These are phyloP conservation scores for Sequoia sempervirens DNA, from an alignment of 75 land plant species.

Conservation along the genomic window DNA sequence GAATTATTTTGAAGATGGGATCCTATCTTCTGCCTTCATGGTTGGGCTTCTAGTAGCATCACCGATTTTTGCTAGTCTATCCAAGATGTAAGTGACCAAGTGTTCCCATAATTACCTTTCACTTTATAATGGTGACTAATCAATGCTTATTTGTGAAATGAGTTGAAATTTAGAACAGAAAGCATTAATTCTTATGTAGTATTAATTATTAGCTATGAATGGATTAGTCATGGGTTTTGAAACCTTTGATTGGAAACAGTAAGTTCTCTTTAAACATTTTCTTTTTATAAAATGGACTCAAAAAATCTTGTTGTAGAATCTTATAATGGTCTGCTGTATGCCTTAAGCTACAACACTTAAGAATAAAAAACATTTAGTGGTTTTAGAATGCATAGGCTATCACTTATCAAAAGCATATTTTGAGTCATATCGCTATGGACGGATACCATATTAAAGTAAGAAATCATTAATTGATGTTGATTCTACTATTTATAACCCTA, in stretches of 20 bases:
- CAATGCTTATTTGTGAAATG: neutral
- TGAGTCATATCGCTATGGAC: neutral
- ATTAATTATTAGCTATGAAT: neutral
- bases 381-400: neutral
- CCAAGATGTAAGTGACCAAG: constrained; percentile 58
- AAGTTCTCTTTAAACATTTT: neutral
- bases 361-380: neutral
- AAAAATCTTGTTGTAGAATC: neutral
- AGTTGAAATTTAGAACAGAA: neutral
- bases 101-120: neutral
- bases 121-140: neutral
- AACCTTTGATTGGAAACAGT: neutral
- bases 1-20: constrained; percentile 87
- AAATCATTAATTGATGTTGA: no score
- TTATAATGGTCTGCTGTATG: neutral
- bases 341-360: neutral
- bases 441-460: no score
- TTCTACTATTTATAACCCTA: no score
- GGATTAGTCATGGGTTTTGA: neutral
- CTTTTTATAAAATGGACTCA: neutral
- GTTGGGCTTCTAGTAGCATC: constrained; percentile 91
- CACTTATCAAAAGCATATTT: neutral
- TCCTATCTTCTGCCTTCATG: constrained; percentile 96
- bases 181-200: neutral
- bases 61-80: constrained; percentile 89